Conservation (phyloP, 805 yeast species). For the Metschnikowia proteae region DNA sequence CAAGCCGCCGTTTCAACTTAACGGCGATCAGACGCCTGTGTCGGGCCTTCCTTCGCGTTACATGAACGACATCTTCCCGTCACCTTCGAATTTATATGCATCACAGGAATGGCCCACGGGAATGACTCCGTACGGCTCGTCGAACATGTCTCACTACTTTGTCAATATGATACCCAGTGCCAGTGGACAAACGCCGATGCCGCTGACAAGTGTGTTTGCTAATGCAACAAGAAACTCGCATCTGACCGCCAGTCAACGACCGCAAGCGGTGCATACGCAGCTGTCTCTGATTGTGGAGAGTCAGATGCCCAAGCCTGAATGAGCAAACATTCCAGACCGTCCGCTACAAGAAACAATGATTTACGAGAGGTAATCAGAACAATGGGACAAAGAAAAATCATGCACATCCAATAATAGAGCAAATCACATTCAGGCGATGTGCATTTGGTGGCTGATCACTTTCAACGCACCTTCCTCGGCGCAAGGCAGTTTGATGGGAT, state of each 20-base stretch:
- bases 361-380: neutral
- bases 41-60: slow-evolving; percentile 70
- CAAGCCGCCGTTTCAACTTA: slow-evolving; percentile 17
- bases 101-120: slow-evolving; percentile 46
- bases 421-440: no score
- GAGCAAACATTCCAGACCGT: no score
- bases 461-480: no score
- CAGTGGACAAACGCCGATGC: slow-evolving; percentile 18
- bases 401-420: no score
- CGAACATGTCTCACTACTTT: slow-evolving; percentile 34
- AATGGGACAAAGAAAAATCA: no score
- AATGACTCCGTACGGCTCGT: slow-evolving; percentile 33
- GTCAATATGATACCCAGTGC: slow-evolving; percentile 31
- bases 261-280: neutral
- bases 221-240: slow-evolving; percentile 9
- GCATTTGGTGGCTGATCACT: no score
- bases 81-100: slow-evolving; percentile 73
- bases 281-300: neutral
- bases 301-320: neutral
- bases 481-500: no score
- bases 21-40: slow-evolving; percentile 65
- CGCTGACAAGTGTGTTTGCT: slow-evolving; percentile 9
- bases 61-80: slow-evolving; percentile 69
- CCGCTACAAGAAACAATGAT: neutral
- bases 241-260: slow-evolving; percentile 9